These are phyloP conservation scores for Schizochytrium sp. DNA, from an alignment of 108 stramenopile genomes.

Conservation along the genomic window DNA sequence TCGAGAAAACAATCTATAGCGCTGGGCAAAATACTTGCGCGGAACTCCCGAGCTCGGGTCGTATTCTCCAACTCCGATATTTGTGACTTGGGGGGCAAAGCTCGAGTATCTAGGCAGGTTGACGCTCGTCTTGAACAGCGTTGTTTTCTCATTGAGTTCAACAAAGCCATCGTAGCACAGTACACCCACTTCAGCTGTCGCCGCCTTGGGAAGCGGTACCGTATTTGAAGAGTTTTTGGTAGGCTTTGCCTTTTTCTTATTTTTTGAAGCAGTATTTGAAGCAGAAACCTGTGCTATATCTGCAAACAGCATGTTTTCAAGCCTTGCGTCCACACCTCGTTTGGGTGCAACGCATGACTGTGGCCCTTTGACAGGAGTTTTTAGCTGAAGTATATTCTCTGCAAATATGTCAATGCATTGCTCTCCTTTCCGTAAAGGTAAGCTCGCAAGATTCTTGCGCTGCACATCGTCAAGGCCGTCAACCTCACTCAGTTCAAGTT, in stretches of 20 bases:
- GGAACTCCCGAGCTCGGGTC: slow-evolving; percentile 83
- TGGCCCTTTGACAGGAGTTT: background rate
- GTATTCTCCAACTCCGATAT: slow-evolving; percentile 49
- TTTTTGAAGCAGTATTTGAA: background rate
- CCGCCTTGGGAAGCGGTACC: background rate
- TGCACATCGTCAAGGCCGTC: background rate
- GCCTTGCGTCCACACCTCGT: background rate
- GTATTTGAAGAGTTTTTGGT: background rate
- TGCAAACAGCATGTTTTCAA: background rate
- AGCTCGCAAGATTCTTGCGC: background rate
- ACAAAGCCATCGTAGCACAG: background rate
- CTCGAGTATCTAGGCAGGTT: slow-evolving; percentile 18
- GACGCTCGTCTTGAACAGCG: background rate
- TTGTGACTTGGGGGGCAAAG: slow-evolving; percentile 3
- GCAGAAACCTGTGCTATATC: background rate
- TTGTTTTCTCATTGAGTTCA: background rate
- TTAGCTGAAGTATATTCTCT: background rate
- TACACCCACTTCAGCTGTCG: background rate
- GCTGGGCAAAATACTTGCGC: slow-evolving; percentile 94
- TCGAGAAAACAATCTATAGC: slow-evolving; percentile 87
- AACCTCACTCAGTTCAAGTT: background rate
- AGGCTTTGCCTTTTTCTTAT: background rate
- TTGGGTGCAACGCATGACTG: background rate
- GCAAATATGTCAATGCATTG: background rate
- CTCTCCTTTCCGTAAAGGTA: background rate